Evolutionary conservation across 371 early-diverging fungal species (phyloP).

Genomic region (Mucor plumbeus): DNA sequence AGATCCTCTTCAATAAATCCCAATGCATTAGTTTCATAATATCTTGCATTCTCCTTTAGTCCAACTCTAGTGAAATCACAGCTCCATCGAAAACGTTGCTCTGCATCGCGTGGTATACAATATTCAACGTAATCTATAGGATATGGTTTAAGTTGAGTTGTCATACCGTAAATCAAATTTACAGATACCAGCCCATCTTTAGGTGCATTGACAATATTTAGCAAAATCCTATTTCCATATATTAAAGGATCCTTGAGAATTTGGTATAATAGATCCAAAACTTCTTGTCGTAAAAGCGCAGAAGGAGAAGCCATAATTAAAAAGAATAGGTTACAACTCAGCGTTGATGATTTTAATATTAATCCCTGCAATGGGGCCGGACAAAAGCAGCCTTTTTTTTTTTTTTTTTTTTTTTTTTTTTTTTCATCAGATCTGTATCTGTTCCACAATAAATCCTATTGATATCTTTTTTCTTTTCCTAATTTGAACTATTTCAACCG

Average conservation of each 20-base stretch:
- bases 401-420: neutral
- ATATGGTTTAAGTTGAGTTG: constrained; percentile 12
- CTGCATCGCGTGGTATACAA: constrained; percentile 17
- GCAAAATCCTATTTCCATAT: constrained; percentile 21
- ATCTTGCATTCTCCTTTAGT: constrained; percentile 11
- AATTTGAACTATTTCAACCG: constrained; percentile 1
- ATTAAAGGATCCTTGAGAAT: constrained; percentile 18
- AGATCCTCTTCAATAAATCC: constrained; percentile 10
- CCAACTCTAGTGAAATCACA: constrained; percentile 8
- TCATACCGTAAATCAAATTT: constrained; percentile 22
- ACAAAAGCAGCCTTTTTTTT: neutral
- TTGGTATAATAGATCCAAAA: constrained; percentile 5
- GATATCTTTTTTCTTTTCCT: constrained; percentile 7
- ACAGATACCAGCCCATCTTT: constrained; percentile 25
- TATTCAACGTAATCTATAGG: constrained; percentile 27
- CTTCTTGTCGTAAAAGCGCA: constrained; percentile 3
- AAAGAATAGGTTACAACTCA: neutral
- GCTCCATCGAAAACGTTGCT: constrained; percentile 18
- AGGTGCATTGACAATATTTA: constrained; percentile 12
- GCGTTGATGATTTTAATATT: neutral
- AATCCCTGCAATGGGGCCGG: constrained; percentile 10
- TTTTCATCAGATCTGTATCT: neutral
- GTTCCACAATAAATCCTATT: neutral
- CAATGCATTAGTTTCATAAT: constrained; percentile 26
- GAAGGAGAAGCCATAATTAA: neutral